Conservation (phyloP, 2,329 filamentous ascomycete species). For the Magnaporthiopsis incrustans region DNA sequence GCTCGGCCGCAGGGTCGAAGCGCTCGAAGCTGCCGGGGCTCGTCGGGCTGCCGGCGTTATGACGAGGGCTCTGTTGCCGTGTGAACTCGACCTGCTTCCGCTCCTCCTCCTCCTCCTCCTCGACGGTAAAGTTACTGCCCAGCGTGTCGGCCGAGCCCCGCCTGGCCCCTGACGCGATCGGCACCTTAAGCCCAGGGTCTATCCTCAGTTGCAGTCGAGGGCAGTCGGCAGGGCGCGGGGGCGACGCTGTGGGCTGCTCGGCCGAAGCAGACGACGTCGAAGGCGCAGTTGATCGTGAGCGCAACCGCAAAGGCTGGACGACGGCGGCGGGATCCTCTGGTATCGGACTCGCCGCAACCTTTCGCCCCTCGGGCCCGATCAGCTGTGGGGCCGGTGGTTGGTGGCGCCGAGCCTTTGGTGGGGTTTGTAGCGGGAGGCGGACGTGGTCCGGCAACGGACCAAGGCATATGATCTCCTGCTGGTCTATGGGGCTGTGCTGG, state of each 20-base stretch:
- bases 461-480: slow-evolving; percentile 44
- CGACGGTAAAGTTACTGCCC: slow-evolving; percentile 49
- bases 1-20: slow-evolving; percentile 35
- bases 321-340: not conserved
- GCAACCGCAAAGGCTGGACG: not conserved
- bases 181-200: not conserved
- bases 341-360: not conserved
- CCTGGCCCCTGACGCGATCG: not conserved
- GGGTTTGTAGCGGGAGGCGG: slow-evolving; percentile 25
- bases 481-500: slow-evolving; percentile 43
- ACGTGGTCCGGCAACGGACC: slow-evolving; percentile 45
- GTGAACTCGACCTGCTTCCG: slow-evolving; percentile 22
- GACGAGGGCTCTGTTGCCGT: slow-evolving; percentile 16
- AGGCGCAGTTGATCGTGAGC: not conserved
- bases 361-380: slow-evolving; percentile 17
- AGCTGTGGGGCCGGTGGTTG: slow-evolving; percentile 9
- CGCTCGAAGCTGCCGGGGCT: slow-evolving; percentile 27
- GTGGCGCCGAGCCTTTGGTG: slow-evolving; percentile 19
- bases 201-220: not conserved
- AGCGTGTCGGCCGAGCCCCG: slow-evolving; percentile 34
- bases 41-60: slow-evolving; percentile 11
- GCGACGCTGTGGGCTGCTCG: not conserved
- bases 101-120: slow-evolving; percentile 32
- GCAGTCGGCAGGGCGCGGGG: not conserved
- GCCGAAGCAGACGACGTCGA: not conserved